Conservation (phyloP, 257 asterid genomes). For the Sherardia arvensis region DNA sequence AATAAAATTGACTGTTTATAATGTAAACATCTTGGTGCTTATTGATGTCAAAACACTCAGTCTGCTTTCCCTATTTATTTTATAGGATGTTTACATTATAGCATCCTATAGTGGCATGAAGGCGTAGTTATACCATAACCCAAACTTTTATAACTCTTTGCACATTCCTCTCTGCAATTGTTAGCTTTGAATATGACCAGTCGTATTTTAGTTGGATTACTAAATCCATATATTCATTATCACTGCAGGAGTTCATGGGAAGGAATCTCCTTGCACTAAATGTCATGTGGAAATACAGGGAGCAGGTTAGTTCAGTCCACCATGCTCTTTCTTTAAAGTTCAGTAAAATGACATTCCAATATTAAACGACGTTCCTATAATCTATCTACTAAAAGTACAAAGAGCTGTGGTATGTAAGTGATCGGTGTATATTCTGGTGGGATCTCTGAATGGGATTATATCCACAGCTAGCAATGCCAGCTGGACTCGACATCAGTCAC, state of each 20-base stretch:
- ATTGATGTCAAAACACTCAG: not conserved
- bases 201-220: not conserved
- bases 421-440: not conserved
- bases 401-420: not conserved
- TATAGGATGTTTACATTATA: not conserved
- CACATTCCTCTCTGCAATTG: not conserved
- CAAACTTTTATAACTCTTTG: not conserved
- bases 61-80: not conserved
- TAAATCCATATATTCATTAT: slow-evolving; percentile 1
- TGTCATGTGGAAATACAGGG: slow-evolving; percentile 99
- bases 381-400: not conserved
- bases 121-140: not conserved
- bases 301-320: slow-evolving; percentile 50
- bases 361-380: not conserved
- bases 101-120: not conserved
- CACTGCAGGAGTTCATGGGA: slow-evolving; percentile 90
- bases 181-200: not conserved
- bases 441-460: not conserved
- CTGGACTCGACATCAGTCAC: not conserved
- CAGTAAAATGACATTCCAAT: not conserved
- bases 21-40: not conserved
- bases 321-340: no score
- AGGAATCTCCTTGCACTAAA: slow-evolving; percentile 88
- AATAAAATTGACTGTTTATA: not conserved
- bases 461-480: not conserved